Evolutionary conservation across 352 stramenopile species (phyloP).

Genomic region (Phytophthora kernoviae): DNA sequence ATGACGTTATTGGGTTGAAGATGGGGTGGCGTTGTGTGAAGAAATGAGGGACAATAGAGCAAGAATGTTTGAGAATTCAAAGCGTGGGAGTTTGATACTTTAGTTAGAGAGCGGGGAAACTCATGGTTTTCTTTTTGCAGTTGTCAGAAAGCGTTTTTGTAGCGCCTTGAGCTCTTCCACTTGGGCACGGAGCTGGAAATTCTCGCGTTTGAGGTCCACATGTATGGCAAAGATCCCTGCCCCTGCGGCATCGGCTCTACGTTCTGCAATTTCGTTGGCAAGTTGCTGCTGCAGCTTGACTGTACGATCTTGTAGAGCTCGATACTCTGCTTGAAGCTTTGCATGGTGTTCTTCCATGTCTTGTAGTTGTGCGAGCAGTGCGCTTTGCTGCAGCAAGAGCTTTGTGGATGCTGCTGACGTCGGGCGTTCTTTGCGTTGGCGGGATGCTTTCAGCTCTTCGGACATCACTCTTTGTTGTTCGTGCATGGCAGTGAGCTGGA

Average conservation of each 20-base stretch:
- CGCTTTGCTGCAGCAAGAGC: conserved; percentile 30
- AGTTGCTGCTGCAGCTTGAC: conserved; percentile 21
- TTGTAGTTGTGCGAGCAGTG: conserved; percentile 26
- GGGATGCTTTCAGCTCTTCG: conserved; percentile 17
- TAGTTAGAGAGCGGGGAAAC: conserved; percentile 55
- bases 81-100: conserved; percentile 3
- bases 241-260: conserved; percentile 18
- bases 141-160: conserved; percentile 66
- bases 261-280: conserved; percentile 27
- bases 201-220: conserved; percentile 80
- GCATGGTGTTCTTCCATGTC: conserved; percentile 22
- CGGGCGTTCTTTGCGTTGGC: conserved; percentile 22
- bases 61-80: conserved; percentile 22
- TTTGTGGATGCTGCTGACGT: conserved; percentile 22
- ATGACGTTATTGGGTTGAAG: background rate
- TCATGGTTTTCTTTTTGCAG: conserved; percentile 82
- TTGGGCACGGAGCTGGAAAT: conserved; percentile 63
- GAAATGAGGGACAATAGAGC: conserved; percentile 25
- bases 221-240: conserved; percentile 63
- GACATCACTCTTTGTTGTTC: conserved; percentile 10
- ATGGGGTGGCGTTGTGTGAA: conserved; percentile 4
- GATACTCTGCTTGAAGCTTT: conserved; percentile 24
- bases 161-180: conserved; percentile 77
- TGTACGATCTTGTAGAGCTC: conserved; percentile 17
- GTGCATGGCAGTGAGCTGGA: conserved; percentile 33